Base-by-base conservation (phyloP, 371 early-diverging fungal species). In the Mortierella sp. region DNA sequence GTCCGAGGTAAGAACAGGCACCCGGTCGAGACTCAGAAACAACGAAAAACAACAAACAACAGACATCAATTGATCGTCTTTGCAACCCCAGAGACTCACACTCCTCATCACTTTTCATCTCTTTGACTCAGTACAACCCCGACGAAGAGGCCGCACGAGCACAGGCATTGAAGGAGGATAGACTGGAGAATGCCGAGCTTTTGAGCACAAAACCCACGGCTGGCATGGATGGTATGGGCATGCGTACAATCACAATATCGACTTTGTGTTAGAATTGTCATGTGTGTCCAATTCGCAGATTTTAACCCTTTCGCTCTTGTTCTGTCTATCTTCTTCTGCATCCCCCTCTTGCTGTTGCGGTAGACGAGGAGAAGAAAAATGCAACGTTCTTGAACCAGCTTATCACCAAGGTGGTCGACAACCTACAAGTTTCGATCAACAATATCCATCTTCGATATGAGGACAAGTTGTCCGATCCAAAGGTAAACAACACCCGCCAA, bases 371-470 rank as follows among this genome's bases (percentile, higher is more conserved):
- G 68, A 89, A 92, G 74, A 95, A 96, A 81, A 95, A 93, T 70
- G 93, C 93, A n/a, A 95, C 95, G 8, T 96, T 96, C 84, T 88
- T 93, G 48, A 95, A 91, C 51, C 97, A 97, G 82, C 91, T 99
- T 16, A 90, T 96, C 46, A 96, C 97, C 4, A 97, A 97, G 85
- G 96, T 99, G 38, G 93, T 99, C 12, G 98, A 99, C 83, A 99
- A 99, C 81, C 86, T 99, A 54, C 99, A 99, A 80, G 92, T 99
- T 18, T 95, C 96, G 7, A 96, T 99, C 75, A 94, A 95, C 65
- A 97, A 97, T 88, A 99, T 99, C 71, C 99, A 99, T 87, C 90
- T 99, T 70, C 92, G 98, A 46, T 99, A 97, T 83, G 99, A 98
- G 82, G 99, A 99, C 88, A 89, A 91, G 73, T 81, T 94, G 68